Percentiles rank a stretch among this genome's conserved stretches.
Conservation (phyloP, 257 asterid species). For the Lycium barbarum region DNA sequence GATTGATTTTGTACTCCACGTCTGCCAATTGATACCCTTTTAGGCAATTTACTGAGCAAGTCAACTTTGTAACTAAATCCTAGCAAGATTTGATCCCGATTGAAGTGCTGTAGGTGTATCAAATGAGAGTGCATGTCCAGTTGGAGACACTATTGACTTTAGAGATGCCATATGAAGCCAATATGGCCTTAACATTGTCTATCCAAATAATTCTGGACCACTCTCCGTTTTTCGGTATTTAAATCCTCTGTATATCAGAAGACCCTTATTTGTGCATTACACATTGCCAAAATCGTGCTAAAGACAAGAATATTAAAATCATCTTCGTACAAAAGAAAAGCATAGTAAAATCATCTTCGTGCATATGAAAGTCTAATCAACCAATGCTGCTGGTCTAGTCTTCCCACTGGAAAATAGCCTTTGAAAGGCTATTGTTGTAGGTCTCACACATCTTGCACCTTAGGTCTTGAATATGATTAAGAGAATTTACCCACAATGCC, state of each 20-base stretch:
- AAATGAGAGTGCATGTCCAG: neutral
- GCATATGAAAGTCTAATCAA: neutral
- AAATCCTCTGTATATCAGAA: neutral
- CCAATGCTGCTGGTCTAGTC: neutral
- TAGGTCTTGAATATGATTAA: neutral
- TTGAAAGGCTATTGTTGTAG: neutral
- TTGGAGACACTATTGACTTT: constrained; percentile 12
- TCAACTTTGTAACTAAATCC: neutral
- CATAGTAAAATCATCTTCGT: neutral
- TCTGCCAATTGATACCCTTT: neutral
- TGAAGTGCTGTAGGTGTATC: neutral
- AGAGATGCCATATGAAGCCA: neutral
- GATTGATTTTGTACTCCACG: neutral
- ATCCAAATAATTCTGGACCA: neutral
- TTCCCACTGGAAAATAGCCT: neutral
- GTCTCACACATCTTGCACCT: neutral
- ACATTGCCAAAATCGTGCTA: neutral
- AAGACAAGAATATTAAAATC: neutral
- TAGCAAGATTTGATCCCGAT: neutral
- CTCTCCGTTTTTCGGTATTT: neutral
- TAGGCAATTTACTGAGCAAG: neutral
- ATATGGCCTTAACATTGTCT: neutral
- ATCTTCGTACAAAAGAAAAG: neutral
- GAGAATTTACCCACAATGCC: neutral
- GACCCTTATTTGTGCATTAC: neutral